Base-by-base conservation (phyloP, 2,329 filamentous ascomycete genomes). In the Macroventuria anomochaeta region DNA sequence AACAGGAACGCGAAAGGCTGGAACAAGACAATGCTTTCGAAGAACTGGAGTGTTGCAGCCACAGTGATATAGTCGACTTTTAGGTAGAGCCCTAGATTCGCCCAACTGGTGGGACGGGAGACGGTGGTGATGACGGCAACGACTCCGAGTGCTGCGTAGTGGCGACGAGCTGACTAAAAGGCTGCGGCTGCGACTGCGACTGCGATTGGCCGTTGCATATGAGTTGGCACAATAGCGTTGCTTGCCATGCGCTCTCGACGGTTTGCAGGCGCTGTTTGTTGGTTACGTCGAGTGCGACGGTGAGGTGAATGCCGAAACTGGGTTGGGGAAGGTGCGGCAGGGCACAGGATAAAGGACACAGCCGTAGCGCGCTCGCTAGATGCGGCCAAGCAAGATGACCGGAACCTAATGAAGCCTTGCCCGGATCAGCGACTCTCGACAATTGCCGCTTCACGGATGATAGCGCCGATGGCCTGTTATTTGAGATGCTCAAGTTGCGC, bases 61-160 rank as follows among this genome's bases (percentile, higher is more conserved):
- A 37, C 37, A 37, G 46, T 31, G 41, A 51, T 32, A 15, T 20
- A 5, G 10, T 41, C 36, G 46, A 46, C 18, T 33, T 55, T 41
- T 28, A 26, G 32, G 46, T 46, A 49, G 53, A 36, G 48, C 26
- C 46, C 26, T 39, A 29, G 57, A 10, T 28, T 53, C 37, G 46
- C 34, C 40, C 34, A 32, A 43, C 50, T 39, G 52, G 38, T 39
- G 53, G 49, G 32, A n/a, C 38, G 29, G 46, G 21, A 48, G 47
- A 36, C 34, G 46, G 25, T 20, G 34, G 58, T 67, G 66, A 62
- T 67, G 65, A 67, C 57, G 64, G 67, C 54, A 51, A 63, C 57
- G 62, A 67, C 48, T 62, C 55, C 53, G 56, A 49, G 40, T 32
- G 29, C 50, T 44, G 51, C 42, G 53, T 46, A 51, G 66, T 65